phyloP scores from a whole-genome alignment of 2,329 filamentous ascomycete genomes.

The Talaromyces albobiverticillius region DNA sequence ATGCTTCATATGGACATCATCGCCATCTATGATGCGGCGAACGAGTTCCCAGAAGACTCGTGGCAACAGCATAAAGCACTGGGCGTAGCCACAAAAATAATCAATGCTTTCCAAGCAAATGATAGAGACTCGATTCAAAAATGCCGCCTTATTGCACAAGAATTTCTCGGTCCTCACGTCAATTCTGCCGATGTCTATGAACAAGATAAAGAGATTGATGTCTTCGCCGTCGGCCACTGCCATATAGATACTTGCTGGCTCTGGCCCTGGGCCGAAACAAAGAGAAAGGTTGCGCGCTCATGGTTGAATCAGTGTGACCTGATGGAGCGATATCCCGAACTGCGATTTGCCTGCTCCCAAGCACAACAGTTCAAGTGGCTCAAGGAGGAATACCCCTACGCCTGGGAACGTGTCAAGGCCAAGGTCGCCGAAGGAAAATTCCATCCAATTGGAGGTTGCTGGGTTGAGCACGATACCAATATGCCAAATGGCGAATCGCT shows the following conservation, averaged over 20 bases:
- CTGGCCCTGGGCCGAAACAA: constrained; percentile 97
- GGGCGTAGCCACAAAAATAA: constrained; percentile 79
- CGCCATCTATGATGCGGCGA: constrained; percentile 65
- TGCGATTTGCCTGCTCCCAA: constrained; percentile 87
- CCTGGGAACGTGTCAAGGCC: constrained; percentile 83
- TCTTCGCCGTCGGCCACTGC: constrained; percentile 90
- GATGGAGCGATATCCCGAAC: constrained; percentile 91
- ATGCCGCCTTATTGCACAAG: constrained; percentile 75
- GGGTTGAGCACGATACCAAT: constrained; percentile 99
- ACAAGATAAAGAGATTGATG: constrained; percentile 66
- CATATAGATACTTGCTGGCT: constrained; percentile 99
- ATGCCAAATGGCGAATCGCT: constrained; percentile 93
- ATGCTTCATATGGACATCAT: constrained; percentile 17
- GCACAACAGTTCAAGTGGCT: constrained; percentile 99
- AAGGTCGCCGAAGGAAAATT: constrained; percentile 90
- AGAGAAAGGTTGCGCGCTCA: constrained; percentile 89
- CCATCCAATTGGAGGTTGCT: constrained; percentile 93
- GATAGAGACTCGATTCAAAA: constrained; percentile 72
- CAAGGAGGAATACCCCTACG: constrained; percentile 80
- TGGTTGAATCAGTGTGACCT: constrained; percentile 97
- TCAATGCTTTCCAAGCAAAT: constrained; percentile 81
- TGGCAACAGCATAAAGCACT: constrained; percentile 87
- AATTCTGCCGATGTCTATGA: constrained; percentile 83
- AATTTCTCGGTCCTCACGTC: constrained; percentile 77
- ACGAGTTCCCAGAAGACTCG: constrained; percentile 83